Evolutionary conservation across 352 stramenopile genomes (phyloP).

Genomic region (Phytopythium cucurbitacearum): DNA sequence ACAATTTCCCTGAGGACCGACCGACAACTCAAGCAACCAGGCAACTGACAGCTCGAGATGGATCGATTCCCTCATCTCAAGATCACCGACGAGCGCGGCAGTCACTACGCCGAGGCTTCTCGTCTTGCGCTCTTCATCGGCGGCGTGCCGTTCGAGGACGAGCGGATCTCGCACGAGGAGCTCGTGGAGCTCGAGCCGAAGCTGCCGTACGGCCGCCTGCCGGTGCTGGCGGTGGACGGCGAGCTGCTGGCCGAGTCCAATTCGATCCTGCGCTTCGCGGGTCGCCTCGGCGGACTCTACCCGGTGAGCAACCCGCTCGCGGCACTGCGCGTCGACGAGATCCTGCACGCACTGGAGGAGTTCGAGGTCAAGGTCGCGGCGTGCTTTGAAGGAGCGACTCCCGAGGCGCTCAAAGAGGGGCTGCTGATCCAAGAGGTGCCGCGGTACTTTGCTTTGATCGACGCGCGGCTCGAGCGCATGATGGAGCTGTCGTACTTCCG

Average conservation of each 20-base stretch:
- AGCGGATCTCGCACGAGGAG: constrained; percentile 20
- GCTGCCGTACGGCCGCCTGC: constrained; percentile 23
- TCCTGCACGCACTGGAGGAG: constrained; percentile 31
- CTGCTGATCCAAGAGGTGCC: constrained; percentile 15
- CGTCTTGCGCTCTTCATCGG: constrained; percentile 38
- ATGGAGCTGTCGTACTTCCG: constrained; percentile 8
- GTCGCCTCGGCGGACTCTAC: constrained; percentile 45
- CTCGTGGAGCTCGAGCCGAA: constrained; percentile 20
- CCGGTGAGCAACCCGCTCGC: constrained; percentile 24
- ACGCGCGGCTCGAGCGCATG: constrained; percentile 20
- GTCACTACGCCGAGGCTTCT: constrained; percentile 25
- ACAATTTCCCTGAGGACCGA: too few species aligned
- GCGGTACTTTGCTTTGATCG: constrained; percentile 18
- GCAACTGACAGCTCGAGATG: not conserved
- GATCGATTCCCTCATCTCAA: constrained; percentile 12
- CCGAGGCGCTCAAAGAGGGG: constrained; percentile 5
- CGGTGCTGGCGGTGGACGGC: constrained; percentile 33
- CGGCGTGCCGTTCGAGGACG: constrained; percentile 37
- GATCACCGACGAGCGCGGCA: constrained; percentile 35
- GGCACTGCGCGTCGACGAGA: constrained; percentile 50
- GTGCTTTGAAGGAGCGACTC: constrained; percentile 9
- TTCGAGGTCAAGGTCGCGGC: constrained; percentile 10
- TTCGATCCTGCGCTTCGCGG: constrained; percentile 59
- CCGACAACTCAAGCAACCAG: not conserved
- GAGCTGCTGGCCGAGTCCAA: constrained; percentile 36